A percentile compares a stretch with the other conserved stretches of the same genome.
Conservation (phyloP, 2,329 filamentous ascomycete species). For the Fusarium hostae region DNA sequence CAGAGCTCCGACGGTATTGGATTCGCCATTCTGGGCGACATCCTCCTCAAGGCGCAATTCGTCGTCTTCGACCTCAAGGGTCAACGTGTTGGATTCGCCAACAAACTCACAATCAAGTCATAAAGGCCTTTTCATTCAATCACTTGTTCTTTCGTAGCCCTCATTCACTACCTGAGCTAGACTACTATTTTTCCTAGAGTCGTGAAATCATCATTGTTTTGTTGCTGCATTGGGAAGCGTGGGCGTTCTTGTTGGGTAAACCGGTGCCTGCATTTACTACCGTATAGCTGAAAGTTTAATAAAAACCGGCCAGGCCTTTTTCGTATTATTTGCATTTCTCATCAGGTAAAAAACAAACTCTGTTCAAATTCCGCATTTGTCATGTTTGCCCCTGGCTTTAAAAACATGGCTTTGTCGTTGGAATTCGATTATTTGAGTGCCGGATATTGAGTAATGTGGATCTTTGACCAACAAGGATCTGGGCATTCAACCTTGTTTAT, state of each 20-base stretch:
- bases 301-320: conserved; percentile 1
- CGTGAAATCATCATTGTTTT: background rate
- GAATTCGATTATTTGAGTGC: background rate
- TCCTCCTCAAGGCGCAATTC: conserved; percentile 58
- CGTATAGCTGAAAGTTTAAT: conserved; percentile 28
- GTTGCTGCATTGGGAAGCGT: conserved; percentile 36
- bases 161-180: background rate
- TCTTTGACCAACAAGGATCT: background rate
- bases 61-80: conserved; percentile 54
- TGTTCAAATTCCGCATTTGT: background rate
- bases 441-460: background rate
- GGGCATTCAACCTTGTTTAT: background rate
- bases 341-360: background rate
- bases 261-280: conserved; percentile 17
- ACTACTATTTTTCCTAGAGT: background rate
- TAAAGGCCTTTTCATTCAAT: background rate
- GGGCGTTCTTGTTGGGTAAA: conserved; percentile 28
- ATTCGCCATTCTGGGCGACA: conserved; percentile 55
- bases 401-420: background rate
- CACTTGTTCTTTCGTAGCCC: background rate
- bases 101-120: conserved; percentile 45
- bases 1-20: conserved; percentile 52
- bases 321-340: background rate
- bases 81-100: conserved; percentile 52
- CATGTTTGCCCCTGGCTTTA: background rate